phyloP scores from a whole-genome alignment of 2,329 filamentous ascomycete genomes.

The Pseudocercospora macadamiae region DNA sequence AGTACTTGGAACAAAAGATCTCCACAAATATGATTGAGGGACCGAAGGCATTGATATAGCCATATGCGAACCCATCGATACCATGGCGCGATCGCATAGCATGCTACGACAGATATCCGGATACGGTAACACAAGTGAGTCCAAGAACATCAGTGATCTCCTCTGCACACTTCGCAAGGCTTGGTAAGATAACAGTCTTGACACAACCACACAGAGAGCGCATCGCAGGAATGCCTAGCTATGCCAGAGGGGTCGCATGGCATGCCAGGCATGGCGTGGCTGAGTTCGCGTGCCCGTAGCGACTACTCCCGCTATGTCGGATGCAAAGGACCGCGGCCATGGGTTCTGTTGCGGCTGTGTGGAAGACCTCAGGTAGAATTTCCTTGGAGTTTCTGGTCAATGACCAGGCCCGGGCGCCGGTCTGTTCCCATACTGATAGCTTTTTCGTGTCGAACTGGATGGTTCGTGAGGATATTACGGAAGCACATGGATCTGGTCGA shows the following conservation, averaged over 20 bases:
- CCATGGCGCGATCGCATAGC: too few relatives aligned
- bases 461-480: not conserved
- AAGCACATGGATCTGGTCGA: not conserved
- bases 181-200: not conserved
- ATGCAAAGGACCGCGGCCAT: not conserved
- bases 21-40: too few relatives aligned
- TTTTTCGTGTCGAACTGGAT: too few relatives aligned
- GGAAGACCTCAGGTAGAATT: not conserved
- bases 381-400: not conserved
- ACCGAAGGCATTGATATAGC: not conserved
- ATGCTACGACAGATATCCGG: not conserved
- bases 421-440: not conserved
- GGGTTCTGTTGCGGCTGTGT: too few relatives aligned
- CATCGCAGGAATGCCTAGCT: not conserved
- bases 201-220: not conserved
- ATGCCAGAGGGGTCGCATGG: not conserved
- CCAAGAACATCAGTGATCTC: not conserved
- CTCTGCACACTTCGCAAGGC: not conserved
- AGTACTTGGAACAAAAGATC: too few relatives aligned
- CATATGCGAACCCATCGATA: not conserved
- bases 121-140: not conserved
- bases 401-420: not conserved
- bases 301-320: not conserved
- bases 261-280: not conserved
- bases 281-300: not conserved